Percentiles rank a stretch among this genome's conserved stretches.
Evolutionary conservation across 352 stramenopile species (phyloP).

Genomic region (Pythium sukuiense): DNA sequence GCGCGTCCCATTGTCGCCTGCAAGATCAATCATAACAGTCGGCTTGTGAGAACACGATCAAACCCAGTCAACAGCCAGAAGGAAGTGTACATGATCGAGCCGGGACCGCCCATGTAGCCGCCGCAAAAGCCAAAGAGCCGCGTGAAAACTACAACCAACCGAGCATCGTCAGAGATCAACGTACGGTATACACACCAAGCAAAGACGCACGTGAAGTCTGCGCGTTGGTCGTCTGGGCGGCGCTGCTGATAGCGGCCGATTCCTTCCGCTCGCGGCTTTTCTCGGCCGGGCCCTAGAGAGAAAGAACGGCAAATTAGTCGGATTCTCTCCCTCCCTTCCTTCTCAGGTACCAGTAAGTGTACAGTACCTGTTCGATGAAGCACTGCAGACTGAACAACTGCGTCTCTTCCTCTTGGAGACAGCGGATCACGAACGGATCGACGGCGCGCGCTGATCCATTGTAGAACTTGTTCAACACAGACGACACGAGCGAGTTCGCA

Average conservation of each 20-base stretch:
- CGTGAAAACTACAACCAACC: slow-evolving; percentile 24
- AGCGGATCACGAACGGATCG: slow-evolving; percentile 62
- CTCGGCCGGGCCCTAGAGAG: slow-evolving; percentile 48
- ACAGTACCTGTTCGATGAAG: slow-evolving; percentile 63
- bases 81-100: slow-evolving; percentile 55
- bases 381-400: slow-evolving; percentile 69
- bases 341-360: too few species aligned
- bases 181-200: not conserved
- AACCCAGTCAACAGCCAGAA: not conserved
- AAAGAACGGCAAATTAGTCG: not conserved
- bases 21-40: not conserved
- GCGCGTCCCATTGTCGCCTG: slow-evolving; percentile 66
- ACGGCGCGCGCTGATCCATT: slow-evolving; percentile 66
- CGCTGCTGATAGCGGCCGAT: slow-evolving; percentile 30
- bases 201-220: slow-evolving; percentile 16
- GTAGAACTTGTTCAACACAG: slow-evolving; percentile 75
- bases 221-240: slow-evolving; percentile 11
- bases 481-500: slow-evolving; percentile 50
- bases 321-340: not conserved
- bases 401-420: slow-evolving; percentile 52
- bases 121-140: slow-evolving; percentile 54
- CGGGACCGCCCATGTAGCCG: slow-evolving; percentile 40
- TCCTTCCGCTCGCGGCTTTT: slow-evolving; percentile 45
- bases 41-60: not conserved
- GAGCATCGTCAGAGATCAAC: not conserved